Evolutionary conservation across 176 grass and related monocot genomes (phyloP).

Genomic region (Aechmea fasciata): DNA sequence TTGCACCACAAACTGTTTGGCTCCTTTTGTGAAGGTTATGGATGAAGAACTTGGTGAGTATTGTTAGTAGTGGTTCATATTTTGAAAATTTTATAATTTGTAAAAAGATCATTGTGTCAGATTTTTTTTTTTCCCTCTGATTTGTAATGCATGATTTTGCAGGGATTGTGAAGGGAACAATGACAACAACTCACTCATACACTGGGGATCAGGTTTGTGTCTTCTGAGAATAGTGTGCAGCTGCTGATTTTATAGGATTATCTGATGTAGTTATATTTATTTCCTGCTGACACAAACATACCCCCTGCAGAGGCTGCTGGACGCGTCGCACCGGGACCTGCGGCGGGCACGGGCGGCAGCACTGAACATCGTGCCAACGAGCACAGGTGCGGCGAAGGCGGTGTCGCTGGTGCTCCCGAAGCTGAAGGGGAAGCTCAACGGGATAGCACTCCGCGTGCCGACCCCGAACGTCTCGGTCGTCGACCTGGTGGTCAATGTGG

Average conservation of each 20-base stretch:
- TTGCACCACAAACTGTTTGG: conserved; percentile 97
- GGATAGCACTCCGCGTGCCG: conserved; percentile 94
- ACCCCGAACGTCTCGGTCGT: conserved; percentile 97
- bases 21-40: conserved; percentile 90
- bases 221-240: not conserved
- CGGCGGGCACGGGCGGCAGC: conserved; percentile 68
- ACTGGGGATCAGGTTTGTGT: conserved; percentile 79
- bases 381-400: conserved; percentile 86
- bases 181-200: conserved; percentile 98
- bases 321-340: conserved; percentile 91
- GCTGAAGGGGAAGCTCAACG: conserved; percentile 96
- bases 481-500: conserved; percentile 88
- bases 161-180: conserved; percentile 96
- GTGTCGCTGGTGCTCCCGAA: conserved; percentile 87
- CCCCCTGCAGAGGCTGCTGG: conserved; percentile 51
- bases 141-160: not conserved
- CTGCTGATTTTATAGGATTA: not conserved
- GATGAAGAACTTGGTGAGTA: conserved; percentile 84
- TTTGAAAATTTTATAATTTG: not conserved
- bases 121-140: not conserved
- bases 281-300: not conserved
- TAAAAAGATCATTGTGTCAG: too few species aligned
- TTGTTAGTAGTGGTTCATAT: not conserved
- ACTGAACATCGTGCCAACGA: conserved; percentile 96
- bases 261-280: not conserved